Evolutionary conservation across 352 stramenopile species (phyloP).

Genomic region (Globisporangium orthogonon): DNA sequence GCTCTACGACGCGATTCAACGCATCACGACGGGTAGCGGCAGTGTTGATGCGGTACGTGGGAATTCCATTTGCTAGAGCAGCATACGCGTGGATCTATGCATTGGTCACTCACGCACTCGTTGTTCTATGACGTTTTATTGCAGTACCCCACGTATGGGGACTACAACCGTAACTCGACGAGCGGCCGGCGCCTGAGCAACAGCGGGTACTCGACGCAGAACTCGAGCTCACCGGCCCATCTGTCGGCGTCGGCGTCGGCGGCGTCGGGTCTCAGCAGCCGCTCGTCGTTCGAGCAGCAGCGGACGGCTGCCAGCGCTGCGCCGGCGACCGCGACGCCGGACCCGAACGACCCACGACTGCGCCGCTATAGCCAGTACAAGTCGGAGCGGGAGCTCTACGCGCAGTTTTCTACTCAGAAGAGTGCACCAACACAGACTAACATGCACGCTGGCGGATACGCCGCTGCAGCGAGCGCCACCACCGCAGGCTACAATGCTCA

Average conservation of each 20-base stretch:
- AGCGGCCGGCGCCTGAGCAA: slow-evolving; percentile 4
- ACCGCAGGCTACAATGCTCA: slow-evolving; percentile 4
- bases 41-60: slow-evolving; percentile 6
- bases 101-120: neutral
- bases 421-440: slow-evolving; percentile 11
- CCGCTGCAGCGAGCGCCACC: neutral
- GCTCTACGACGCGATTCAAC: slow-evolving; percentile 63
- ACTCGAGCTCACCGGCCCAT: slow-evolving; percentile 14
- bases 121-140: neutral
- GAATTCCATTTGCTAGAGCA: neutral
- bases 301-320: slow-evolving; percentile 12
- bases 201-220: slow-evolving; percentile 4
- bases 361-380: slow-evolving; percentile 74
- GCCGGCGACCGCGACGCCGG: slow-evolving; percentile 20
- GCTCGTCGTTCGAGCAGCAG: slow-evolving; percentile 19
- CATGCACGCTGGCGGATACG: neutral
- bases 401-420: slow-evolving; percentile 60
- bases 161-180: slow-evolving; percentile 10
- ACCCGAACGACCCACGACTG: slow-evolving; percentile 62
- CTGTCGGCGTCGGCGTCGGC: slow-evolving; percentile 7
- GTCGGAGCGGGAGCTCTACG: slow-evolving; percentile 74
- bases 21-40: slow-evolving; percentile 23
- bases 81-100: neutral
- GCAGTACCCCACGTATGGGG: slow-evolving; percentile 13
- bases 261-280: slow-evolving; percentile 1